These are phyloP conservation scores for Vitis hybrid DNA, from an alignment of 177 flowering plant genomes.

Conservation along the genomic window DNA sequence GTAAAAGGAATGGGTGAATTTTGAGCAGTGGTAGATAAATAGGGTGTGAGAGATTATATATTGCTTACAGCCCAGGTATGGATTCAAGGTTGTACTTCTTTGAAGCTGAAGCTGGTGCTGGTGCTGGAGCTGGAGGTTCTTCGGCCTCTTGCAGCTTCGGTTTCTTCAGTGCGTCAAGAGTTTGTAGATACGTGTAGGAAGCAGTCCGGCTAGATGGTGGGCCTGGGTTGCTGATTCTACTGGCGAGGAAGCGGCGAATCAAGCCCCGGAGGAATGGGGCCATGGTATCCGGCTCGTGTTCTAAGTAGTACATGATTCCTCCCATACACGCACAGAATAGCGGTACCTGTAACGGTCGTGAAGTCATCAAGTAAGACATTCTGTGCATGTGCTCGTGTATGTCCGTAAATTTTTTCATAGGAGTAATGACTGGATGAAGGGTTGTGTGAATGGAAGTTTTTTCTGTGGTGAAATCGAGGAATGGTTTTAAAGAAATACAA, in stretches of 20 bases:
- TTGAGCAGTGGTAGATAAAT: no score
- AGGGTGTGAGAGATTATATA: no score
- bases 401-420: background rate
- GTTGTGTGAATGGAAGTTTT: background rate
- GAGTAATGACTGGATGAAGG: background rate
- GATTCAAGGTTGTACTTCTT: constrained; percentile 86
- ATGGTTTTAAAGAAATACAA: background rate
- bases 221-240: constrained; percentile 83
- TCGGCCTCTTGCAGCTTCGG: constrained; percentile 41
- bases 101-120: constrained; percentile 45
- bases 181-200: constrained; percentile 64
- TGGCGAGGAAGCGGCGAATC: constrained; percentile 92
- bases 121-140: constrained; percentile 42
- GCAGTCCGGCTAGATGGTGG: constrained; percentile 47
- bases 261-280: constrained; percentile 90
- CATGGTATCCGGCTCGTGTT: constrained; percentile 96
- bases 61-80: constrained; percentile 75
- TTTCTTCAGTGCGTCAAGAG: constrained; percentile 55
- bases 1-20: no score
- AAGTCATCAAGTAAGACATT: background rate
- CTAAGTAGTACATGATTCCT: constrained; percentile 94
- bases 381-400: no score
- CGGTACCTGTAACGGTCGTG: constrained; percentile 55
- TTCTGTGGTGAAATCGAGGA: background rate
- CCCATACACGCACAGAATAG: constrained; percentile 93